Evolutionary conservation across 2,329 filamentous ascomycete genomes (phyloP).

Genomic region (Phyllosticta capitalensis): DNA sequence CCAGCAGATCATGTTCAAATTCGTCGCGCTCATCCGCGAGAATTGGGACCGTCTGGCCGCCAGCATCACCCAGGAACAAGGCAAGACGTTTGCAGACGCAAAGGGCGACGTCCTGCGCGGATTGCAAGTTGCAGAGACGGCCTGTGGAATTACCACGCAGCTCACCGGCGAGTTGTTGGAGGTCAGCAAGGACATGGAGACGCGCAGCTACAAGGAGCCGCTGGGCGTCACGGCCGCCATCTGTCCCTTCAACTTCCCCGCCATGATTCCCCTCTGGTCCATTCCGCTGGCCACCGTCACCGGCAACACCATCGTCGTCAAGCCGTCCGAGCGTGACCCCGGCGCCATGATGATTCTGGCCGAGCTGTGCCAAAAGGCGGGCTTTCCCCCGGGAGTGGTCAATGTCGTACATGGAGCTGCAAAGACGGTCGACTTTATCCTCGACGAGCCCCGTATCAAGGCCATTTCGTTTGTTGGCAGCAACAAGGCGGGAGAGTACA

Average conservation of each 20-base stretch:
- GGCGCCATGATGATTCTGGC: constrained; percentile 79
- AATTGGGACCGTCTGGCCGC: constrained; percentile 79
- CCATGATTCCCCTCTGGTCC: constrained; percentile 89
- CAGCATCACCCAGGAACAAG: constrained; percentile 79
- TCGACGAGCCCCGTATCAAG: constrained; percentile 78
- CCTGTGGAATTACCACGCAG: constrained; percentile 70
- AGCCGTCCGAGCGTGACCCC: constrained; percentile 78
- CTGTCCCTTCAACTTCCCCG: constrained; percentile 85
- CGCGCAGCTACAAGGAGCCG: constrained; percentile 70
- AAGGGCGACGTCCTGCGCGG: constrained; percentile 73
- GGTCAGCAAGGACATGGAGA: constrained; percentile 87
- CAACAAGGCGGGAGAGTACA: constrained; percentile 85
- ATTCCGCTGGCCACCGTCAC: constrained; percentile 78
- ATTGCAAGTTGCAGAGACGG: constrained; percentile 75
- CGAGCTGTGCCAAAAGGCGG: constrained; percentile 69
- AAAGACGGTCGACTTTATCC: constrained; percentile 74
- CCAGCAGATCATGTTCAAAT: constrained; percentile 84
- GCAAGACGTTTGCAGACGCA: constrained; percentile 79
- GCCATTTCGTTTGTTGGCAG: constrained; percentile 78
- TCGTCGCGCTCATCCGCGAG: constrained; percentile 67
- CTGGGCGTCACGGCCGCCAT: constrained; percentile 74
- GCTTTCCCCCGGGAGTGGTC: constrained; percentile 71
- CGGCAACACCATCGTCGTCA: constrained; percentile 75
- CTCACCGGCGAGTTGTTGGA: constrained; percentile 77
- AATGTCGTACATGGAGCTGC: constrained; percentile 77